phyloP scores from a whole-genome alignment of 1,284 basidiomycete genomes.

The Neolentinus lepideus region DNA sequence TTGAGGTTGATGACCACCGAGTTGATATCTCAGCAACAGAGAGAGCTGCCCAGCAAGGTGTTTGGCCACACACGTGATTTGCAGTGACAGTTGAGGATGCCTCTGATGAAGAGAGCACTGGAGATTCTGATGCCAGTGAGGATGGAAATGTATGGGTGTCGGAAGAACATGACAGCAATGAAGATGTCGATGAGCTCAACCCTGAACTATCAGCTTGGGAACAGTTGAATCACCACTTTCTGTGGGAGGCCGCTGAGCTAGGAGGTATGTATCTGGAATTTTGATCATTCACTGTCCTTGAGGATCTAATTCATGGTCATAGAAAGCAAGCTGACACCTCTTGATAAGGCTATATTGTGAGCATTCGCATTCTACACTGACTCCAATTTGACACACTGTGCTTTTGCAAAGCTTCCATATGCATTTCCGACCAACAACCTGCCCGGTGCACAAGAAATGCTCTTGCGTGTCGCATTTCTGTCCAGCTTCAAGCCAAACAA shows the following conservation, averaged over 20 bases:
- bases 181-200: constrained; percentile 6
- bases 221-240: constrained; percentile 11
- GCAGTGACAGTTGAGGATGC: constrained; percentile 4
- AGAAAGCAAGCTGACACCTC: not conserved
- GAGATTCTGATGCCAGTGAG: not conserved
- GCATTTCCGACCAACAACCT: constrained; percentile 12
- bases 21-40: not conserved
- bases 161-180: not conserved
- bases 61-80: not conserved
- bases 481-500: constrained; percentile 20
- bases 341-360: constrained; percentile 6
- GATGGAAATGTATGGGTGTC: not conserved
- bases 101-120: constrained; percentile 2
- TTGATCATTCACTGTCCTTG: no score
- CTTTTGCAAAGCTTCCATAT: constrained; percentile 7
- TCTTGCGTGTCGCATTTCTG: constrained; percentile 16
- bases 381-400: constrained; percentile 2
- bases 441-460: constrained; percentile 8
- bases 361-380: constrained; percentile 10
- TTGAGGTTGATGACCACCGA: not conserved
- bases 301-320: no score
- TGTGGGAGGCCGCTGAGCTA: constrained; percentile 11
- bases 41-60: not conserved
- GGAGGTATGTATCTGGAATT: constrained; percentile 12
- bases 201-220: constrained; percentile 14